These are phyloP conservation scores for Fusarium denticulatum DNA, from an alignment of 2,329 filamentous ascomycete species.

Conservation along the genomic window DNA sequence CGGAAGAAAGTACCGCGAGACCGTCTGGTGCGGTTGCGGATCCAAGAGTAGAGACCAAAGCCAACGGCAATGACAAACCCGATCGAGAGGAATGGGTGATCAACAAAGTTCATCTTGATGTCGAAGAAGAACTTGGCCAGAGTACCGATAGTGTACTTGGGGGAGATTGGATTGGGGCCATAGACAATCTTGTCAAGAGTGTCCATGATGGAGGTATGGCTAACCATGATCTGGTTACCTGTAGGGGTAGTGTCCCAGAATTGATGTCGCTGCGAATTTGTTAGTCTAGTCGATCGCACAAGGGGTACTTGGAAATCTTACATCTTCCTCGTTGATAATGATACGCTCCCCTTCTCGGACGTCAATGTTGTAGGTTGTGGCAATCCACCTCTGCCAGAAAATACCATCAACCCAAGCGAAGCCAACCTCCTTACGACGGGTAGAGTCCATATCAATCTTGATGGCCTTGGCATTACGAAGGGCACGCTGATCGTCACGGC, in stretches of 20 bases:
- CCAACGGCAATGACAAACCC: constrained; percentile 67
- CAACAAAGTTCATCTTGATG: constrained; percentile 65
- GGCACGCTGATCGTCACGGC: constrained; percentile 88
- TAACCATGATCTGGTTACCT: constrained; percentile 89
- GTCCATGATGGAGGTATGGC: constrained; percentile 89
- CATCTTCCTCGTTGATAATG: constrained; percentile 96
- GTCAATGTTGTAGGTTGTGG: constrained; percentile 93
- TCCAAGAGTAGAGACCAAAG: constrained; percentile 63
- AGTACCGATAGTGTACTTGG: constrained; percentile 80
- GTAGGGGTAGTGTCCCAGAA: constrained; percentile 96
- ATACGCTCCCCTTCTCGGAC: constrained; percentile 89
- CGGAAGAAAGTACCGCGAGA: constrained; percentile 68
- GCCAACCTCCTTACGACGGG: constrained; percentile 85
- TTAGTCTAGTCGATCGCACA: constrained; percentile 45
- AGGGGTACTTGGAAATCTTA: constrained; percentile 62
- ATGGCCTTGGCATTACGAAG: constrained; percentile 89
- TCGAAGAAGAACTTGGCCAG: constrained; percentile 78
- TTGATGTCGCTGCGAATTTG: constrained; percentile 74
- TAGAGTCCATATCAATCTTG: constrained; percentile 88
- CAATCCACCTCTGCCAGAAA: constrained; percentile 98
- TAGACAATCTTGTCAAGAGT: constrained; percentile 78
- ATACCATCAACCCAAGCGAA: constrained; percentile 98
- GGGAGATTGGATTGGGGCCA: constrained; percentile 74
- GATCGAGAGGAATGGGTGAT: constrained; percentile 68
- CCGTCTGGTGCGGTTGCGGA: constrained; percentile 64